Evolutionary conservation across 2,329 filamentous ascomycete species (phyloP).

Genomic region (Berkeleyomyces basicola): DNA sequence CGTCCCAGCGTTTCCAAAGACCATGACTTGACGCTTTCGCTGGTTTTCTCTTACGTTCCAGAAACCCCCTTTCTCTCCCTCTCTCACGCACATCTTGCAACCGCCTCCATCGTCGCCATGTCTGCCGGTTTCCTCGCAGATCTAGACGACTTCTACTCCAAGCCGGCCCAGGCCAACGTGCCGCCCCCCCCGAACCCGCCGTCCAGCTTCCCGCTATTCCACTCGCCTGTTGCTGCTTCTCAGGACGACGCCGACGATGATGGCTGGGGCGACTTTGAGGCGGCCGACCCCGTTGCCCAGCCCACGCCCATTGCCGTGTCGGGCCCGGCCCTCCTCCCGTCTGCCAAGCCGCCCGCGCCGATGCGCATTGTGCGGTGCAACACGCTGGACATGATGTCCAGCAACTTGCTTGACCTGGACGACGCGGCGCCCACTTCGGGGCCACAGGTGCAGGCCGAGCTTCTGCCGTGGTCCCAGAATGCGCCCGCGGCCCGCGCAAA

Average conservation of each 20-base stretch:
- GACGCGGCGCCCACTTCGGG: neutral
- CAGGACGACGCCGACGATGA: conserved; percentile 35
- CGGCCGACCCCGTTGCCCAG: conserved; percentile 22
- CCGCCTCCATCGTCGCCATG: conserved; percentile 26
- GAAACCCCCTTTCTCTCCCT: neutral
- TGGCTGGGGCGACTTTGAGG: conserved; percentile 53
- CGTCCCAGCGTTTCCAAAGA: no score
- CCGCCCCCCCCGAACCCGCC: neutral
- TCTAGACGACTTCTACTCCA: conserved; percentile 35
- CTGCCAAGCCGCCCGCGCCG: neutral
- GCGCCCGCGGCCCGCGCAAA: conserved; percentile 16
- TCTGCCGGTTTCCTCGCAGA: conserved; percentile 50
- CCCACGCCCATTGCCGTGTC: neutral
- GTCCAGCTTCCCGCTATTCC: neutral
- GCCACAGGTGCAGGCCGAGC: conserved; percentile 1
- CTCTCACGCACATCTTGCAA: neutral
- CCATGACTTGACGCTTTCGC: neutral
- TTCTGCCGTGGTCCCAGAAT: conserved; percentile 2
- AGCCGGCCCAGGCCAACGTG: conserved; percentile 16
- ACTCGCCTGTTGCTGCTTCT: conserved; percentile 6
- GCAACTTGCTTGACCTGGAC: conserved; percentile 30
- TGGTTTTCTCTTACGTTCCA: neutral
- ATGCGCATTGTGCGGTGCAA: conserved; percentile 26
- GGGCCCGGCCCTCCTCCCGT: neutral
- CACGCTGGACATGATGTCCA: conserved; percentile 37